Percentiles rank a stretch among this genome's conserved stretches.
Evolutionary conservation across 345 rosid species (phyloP).

Genomic region (Jatropha curcas): DNA sequence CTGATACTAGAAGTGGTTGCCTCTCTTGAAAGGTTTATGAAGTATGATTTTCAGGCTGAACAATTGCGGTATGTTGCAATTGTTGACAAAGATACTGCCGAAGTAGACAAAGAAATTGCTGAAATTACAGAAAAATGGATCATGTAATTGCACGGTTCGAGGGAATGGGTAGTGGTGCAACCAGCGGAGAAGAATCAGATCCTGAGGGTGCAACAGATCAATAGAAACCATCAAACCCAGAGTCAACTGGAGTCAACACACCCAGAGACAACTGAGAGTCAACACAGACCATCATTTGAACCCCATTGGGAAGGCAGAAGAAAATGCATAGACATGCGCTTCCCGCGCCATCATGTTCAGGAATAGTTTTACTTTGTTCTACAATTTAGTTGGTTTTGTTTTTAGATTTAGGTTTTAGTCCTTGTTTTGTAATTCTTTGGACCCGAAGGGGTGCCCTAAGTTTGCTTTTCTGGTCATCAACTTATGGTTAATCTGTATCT

Average conservation of each 20-base stretch:
- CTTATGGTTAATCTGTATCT: no score
- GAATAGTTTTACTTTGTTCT: neutral
- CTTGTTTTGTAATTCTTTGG: neutral
- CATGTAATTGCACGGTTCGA: neutral
- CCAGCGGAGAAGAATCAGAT: neutral
- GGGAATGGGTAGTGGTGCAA: neutral
- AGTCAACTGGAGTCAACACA: neutral
- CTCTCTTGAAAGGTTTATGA: neutral
- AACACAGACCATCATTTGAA: neutral
- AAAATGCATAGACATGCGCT: neutral
- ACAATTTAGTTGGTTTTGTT: no score
- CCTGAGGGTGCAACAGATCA: neutral
- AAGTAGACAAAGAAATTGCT: neutral
- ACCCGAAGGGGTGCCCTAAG: neutral
- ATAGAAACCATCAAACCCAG: conserved; percentile 8
- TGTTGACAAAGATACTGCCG: neutral
- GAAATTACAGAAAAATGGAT: no score
- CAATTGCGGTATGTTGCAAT: neutral
- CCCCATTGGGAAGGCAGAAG: neutral
- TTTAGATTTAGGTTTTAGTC: no score
- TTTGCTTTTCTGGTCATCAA: neutral
- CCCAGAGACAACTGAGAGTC: neutral
- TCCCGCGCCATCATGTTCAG: neutral
- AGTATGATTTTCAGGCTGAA: neutral
- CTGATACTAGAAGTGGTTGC: conserved; percentile 1